These are phyloP conservation scores for Sesbania bispinosa DNA, from an alignment of 306 rosid genomes.

Conservation along the genomic window DNA sequence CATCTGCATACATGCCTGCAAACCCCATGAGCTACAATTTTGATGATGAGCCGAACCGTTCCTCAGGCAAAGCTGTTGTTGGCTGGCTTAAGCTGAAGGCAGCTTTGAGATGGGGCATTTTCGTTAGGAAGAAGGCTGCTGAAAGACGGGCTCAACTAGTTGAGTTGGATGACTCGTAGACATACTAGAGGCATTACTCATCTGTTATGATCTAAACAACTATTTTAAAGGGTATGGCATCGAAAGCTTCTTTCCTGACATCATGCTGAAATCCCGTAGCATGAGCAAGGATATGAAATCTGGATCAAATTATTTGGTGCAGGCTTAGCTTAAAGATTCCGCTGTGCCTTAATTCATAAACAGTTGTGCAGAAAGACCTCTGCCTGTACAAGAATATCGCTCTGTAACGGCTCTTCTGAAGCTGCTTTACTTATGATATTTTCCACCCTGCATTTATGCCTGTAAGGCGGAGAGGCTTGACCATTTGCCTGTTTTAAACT, in stretches of 20 bases:
- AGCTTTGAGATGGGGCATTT: slow-evolving; percentile 90
- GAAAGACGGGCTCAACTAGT: slow-evolving; percentile 89
- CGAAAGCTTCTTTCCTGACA: slow-evolving; percentile 21
- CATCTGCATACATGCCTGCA: slow-evolving; percentile 48
- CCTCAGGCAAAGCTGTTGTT: slow-evolving; percentile 88
- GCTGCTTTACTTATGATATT: slow-evolving; percentile 17
- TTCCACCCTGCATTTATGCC: slow-evolving; percentile 10
- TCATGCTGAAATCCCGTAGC: slow-evolving; percentile 24
- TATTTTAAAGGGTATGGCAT: slow-evolving; percentile 3
- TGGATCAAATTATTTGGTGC: slow-evolving; percentile 17
- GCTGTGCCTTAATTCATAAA: slow-evolving; percentile 13
- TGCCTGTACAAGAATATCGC: slow-evolving; percentile 27
- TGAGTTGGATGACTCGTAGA: slow-evolving; percentile 74
- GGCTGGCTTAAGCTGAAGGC: slow-evolving; percentile 97
- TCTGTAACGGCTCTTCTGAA: slow-evolving; percentile 13
- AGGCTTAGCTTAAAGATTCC: slow-evolving; percentile 14
- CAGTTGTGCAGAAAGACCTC: slow-evolving; percentile 17
- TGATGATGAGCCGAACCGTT: slow-evolving; percentile 57
- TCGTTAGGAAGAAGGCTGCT: slow-evolving; percentile 76
- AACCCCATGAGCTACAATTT: slow-evolving; percentile 45
- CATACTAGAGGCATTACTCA: slow-evolving; percentile 29
- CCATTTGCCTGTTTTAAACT: background rate
- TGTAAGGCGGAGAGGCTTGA: slow-evolving; percentile 13
- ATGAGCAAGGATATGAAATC: slow-evolving; percentile 19
- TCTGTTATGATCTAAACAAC: slow-evolving; percentile 22